Evolutionary conservation across 139 green algal genomes (phyloP).

Genomic region (Helicosporidium sp.): DNA sequence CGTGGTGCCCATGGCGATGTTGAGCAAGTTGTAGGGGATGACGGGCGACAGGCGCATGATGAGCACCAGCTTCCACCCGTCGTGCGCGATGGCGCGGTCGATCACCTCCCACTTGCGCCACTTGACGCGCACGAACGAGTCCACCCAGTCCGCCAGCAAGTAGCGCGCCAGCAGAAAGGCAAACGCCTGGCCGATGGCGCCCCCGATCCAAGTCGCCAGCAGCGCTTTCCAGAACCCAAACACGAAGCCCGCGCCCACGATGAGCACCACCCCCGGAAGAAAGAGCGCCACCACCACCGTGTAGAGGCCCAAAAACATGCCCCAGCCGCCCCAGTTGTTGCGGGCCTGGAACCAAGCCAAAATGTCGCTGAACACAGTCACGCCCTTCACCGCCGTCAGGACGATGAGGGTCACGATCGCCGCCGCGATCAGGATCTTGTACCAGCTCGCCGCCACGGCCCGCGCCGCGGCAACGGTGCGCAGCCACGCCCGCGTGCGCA

Average conservation of each 20-base stretch:
- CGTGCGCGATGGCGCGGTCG: conserved; percentile 29
- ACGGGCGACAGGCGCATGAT: conserved; percentile 30
- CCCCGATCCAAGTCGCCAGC: conserved; percentile 36
- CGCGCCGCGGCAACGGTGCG: background rate
- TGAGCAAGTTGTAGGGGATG: conserved; percentile 27
- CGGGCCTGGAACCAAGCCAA: conserved; percentile 27
- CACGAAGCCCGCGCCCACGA: conserved; percentile 32
- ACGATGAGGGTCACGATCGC: conserved; percentile 29
- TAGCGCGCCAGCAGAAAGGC: conserved; percentile 36
- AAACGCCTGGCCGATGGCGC: conserved; percentile 24
- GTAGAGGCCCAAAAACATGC: conserved; percentile 29
- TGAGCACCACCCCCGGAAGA: conserved; percentile 28
- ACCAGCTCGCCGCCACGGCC: conserved; percentile 19
- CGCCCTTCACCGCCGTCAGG: conserved; percentile 26
- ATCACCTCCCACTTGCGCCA: conserved; percentile 31
- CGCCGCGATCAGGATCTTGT: conserved; percentile 14
- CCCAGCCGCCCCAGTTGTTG: conserved; percentile 36
- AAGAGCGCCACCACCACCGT: conserved; percentile 23
- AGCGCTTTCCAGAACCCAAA: conserved; percentile 32
- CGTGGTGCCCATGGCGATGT: conserved; percentile 37
- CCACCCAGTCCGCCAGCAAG: conserved; percentile 26
- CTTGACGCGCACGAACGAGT: conserved; percentile 16
- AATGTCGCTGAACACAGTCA: conserved; percentile 25
- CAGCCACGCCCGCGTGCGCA: background rate
- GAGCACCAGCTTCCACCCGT: conserved; percentile 46